Base-by-base conservation (phyloP, 2,329 filamentous ascomycete species). In the Ceratocystis harringtonii region DNA sequence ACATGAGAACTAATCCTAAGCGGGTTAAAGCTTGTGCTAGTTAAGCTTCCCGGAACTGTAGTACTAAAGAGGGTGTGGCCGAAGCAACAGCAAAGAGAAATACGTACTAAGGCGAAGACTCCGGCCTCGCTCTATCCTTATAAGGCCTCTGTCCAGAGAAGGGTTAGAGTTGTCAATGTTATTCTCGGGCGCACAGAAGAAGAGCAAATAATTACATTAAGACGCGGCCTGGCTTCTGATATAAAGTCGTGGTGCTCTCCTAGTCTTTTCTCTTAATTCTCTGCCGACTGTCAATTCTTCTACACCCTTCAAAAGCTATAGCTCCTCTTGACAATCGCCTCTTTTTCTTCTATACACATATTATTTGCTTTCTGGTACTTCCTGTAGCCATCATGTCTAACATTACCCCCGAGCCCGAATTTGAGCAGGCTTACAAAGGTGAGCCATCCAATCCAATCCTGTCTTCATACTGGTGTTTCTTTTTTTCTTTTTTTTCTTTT, bases 351-450 rank as follows among this genome's bases (percentile, higher is more conserved):
- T 17, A 19, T 45, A 64, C 22, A 15, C 25, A 52, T 30, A 44
- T 12, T 22, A 22, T 43, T 30, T 19, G 61, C 36, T 30, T 7
- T 61, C 19, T 5, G 5, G 36, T 36, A 5, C 28, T 63, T 64
- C 45, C 60, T 44, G 65, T 64, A 65, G 28, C 25, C 68, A 80
- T 70, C 70, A 94, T 95, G 89, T 89, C 91, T 71, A 87, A 94
- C 81, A 82, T 94, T 73, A 85, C 89, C 63, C 79, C 80, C 69
- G 92, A 97, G 84, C 92, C 94, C 74, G 92, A 99, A 81, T 97
- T 97, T 81, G 86, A 96, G 85, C 92, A 97, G 84, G 92, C 92
- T 74, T 95, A 95, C 85, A 90, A 91, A 77, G 90, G 90, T 95
- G 79, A 73, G 81, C 43, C 12, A 5, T 25, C 58, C 28, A 8